phyloP scores from a whole-genome alignment of 2,329 filamentous ascomycete species.

The Daldinia eschscholtzii region DNA sequence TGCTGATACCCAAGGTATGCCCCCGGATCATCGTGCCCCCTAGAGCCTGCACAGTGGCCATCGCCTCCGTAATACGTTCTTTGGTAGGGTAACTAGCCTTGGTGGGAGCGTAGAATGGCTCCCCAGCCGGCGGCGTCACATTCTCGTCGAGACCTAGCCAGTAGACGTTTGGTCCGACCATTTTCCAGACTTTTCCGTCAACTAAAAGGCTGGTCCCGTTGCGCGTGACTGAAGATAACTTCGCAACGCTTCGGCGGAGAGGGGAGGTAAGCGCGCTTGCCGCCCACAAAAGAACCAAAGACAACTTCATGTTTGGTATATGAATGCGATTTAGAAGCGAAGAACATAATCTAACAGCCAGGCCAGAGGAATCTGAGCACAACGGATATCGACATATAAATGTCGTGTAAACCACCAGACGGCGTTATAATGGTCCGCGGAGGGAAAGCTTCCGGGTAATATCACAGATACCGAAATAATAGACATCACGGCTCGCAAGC shows the following conservation, averaged over 20 bases:
- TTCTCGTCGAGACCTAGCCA: slow-evolving; percentile 66
- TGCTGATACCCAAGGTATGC: slow-evolving; percentile 62
- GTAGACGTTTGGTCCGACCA: slow-evolving; percentile 63
- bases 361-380: background rate
- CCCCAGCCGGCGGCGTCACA: slow-evolving; percentile 58
- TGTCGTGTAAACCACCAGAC: slow-evolving; percentile 10
- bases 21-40: slow-evolving; percentile 61
- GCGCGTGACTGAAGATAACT: slow-evolving; percentile 53
- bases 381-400: slow-evolving; percentile 16
- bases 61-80: slow-evolving; percentile 60
- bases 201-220: slow-evolving; percentile 55
- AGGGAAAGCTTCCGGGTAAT: slow-evolving; percentile 36
- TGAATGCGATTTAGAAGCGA: background rate
- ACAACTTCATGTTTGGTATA: slow-evolving; percentile 36
- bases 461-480: slow-evolving; percentile 24
- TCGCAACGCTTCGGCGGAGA: slow-evolving; percentile 16
- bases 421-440: slow-evolving; percentile 42
- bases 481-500: slow-evolving; percentile 14
- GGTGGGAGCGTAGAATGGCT: slow-evolving; percentile 59
- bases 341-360: background rate
- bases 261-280: slow-evolving; percentile 33
- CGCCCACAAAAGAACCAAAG: slow-evolving; percentile 34
- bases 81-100: slow-evolving; percentile 62
- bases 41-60: slow-evolving; percentile 59
- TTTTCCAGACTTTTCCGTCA: slow-evolving; percentile 58